Evolutionary conservation across 805 yeast species (phyloP).

Genomic region (Metschnikowia amazonensis): DNA sequence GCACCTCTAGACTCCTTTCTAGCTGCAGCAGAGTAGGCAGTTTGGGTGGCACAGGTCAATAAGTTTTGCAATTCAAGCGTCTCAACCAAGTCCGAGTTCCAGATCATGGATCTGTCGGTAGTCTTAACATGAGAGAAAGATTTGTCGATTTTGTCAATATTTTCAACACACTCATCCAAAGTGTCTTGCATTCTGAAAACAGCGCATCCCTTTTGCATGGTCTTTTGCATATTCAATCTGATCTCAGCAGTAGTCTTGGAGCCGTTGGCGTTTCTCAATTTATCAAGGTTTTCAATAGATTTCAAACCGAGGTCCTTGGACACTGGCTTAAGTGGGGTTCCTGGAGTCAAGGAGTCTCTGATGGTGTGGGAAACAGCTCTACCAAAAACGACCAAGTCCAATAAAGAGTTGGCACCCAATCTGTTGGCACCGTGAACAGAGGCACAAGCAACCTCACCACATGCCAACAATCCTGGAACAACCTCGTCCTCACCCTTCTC

Average conservation of each 20-base stretch:
- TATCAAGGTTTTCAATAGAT: constrained; percentile 87
- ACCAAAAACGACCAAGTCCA: constrained; percentile 96
- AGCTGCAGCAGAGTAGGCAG: constrained; percentile 89
- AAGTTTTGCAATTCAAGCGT: constrained; percentile 94
- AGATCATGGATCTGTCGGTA: constrained; percentile 94
- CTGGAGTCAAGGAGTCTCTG: constrained; percentile 80
- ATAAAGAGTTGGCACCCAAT: constrained; percentile 95
- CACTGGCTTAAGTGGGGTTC: constrained; percentile 76
- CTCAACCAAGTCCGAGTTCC: constrained; percentile 97
- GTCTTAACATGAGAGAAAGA: constrained; percentile 74
- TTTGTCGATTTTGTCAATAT: constrained; percentile 71
- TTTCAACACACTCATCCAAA: constrained; percentile 84
- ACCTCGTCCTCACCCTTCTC: constrained; percentile 85
- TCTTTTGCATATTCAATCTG: constrained; percentile 88
- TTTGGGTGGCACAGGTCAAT: constrained; percentile 95
- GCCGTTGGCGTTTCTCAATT: constrained; percentile 81
- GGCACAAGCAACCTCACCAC: constrained; percentile 99
- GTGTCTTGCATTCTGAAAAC: constrained; percentile 94
- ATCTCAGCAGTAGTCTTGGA: constrained; percentile 79
- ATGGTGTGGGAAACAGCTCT: constrained; percentile 96
- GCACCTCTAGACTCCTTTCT: constrained; percentile 99
- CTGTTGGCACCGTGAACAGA: constrained; percentile 99
- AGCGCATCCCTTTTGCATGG: constrained; percentile 96
- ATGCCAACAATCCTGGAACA: constrained; percentile 91
- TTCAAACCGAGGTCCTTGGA: constrained; percentile 86